Conservation (phyloP, 1,284 basidiomycete species). For the Heterobasidion irregulare region DNA sequence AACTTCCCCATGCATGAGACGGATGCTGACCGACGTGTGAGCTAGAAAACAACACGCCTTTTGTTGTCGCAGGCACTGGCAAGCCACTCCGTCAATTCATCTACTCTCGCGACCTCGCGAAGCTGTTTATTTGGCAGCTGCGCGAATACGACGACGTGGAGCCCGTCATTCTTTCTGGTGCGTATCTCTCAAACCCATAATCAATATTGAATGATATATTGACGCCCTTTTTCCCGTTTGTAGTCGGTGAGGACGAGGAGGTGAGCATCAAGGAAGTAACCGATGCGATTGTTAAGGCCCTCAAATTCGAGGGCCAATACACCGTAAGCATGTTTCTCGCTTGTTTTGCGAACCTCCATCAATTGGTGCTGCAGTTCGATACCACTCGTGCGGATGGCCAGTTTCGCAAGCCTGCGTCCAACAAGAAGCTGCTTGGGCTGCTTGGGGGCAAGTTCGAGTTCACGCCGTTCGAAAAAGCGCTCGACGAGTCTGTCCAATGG, state of each 20-base stretch:
- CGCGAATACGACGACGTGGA: constrained; percentile 84
- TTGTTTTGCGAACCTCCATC: constrained; percentile 1
- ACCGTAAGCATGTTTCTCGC: constrained; percentile 30
- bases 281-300: constrained; percentile 74
- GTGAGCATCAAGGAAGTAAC: constrained; percentile 82
- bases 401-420: constrained; percentile 90
- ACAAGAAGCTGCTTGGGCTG: constrained; percentile 67
- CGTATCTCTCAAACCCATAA: constrained; percentile 8
- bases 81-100: constrained; percentile 90
- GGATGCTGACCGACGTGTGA: neutral
- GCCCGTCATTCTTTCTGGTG: constrained; percentile 82
- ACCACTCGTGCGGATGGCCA: constrained; percentile 74
- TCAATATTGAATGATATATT: neutral
- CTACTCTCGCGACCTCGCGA: constrained; percentile 88
- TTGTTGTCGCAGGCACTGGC: constrained; percentile 78
- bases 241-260: constrained; percentile 85
- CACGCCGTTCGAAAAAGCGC: constrained; percentile 77
- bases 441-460: constrained; percentile 69
- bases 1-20: neutral
- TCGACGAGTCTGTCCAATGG: constrained; percentile 70
- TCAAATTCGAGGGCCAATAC: constrained; percentile 71
- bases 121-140: constrained; percentile 88
- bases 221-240: neutral
- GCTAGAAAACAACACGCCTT: constrained; percentile 73
- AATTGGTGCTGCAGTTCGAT: constrained; percentile 40